Percentiles rank a stretch among this genome's conserved stretches.
Evolutionary conservation across 495 filamentous ascomycete genomes (phyloP).

Genomic region (Xylaria flabelliformis): DNA sequence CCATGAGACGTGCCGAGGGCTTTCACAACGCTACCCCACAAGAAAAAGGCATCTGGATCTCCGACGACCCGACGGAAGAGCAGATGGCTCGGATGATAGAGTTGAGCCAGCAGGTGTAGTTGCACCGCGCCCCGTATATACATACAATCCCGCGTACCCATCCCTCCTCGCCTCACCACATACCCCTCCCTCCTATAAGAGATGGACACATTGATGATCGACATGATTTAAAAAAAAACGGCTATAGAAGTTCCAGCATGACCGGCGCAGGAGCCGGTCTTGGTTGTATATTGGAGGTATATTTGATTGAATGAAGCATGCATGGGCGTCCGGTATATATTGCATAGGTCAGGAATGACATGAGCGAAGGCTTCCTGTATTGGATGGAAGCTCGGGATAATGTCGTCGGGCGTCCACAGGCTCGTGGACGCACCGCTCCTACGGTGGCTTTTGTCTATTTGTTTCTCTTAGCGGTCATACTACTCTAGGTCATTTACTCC

Average conservation of each 20-base stretch:
- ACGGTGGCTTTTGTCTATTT: constrained; percentile 13
- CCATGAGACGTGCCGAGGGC: constrained; percentile 82
- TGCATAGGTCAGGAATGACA: constrained; percentile 21
- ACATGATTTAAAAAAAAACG: constrained; percentile 24
- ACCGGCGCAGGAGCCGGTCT: constrained; percentile 13
- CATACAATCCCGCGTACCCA: not conserved
- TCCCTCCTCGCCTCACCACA: not conserved
- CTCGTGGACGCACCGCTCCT: not conserved
- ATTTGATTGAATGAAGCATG: constrained; percentile 22
- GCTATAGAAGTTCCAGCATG: constrained; percentile 26
- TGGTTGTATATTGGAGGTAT: constrained; percentile 22
- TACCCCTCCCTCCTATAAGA: not conserved
- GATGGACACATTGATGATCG: constrained; percentile 21
- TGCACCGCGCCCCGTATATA: not conserved
- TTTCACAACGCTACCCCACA: constrained; percentile 77
- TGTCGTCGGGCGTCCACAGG: constrained; percentile 15
- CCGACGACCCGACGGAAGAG: constrained; percentile 58
- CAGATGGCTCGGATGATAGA: constrained; percentile 53
- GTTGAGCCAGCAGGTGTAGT: constrained; percentile 35
- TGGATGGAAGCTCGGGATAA: constrained; percentile 10
- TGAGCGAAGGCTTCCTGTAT: not conserved
- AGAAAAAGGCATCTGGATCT: constrained; percentile 82
- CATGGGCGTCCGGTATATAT: constrained; percentile 26
- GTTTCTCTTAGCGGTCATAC: constrained; percentile 10
- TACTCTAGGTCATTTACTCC: constrained; percentile 5